These are phyloP conservation scores for Euphorbia peplus DNA, from an alignment of 345 rosid genomes.

Conservation along the genomic window DNA sequence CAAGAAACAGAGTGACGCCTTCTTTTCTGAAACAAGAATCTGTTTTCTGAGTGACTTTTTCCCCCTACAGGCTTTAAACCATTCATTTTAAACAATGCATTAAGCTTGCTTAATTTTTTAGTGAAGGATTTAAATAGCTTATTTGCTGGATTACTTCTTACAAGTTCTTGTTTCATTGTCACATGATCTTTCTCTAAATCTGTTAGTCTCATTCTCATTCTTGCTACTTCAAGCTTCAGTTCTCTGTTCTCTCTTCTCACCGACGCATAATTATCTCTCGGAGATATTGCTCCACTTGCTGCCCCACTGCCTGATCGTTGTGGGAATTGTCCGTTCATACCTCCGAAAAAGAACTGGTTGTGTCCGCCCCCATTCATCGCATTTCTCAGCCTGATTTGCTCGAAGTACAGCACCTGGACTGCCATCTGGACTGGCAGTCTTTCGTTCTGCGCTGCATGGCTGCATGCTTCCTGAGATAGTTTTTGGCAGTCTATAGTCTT, in stretches of 20 bases:
- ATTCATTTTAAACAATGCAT: constrained; percentile 60
- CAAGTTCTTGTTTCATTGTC: constrained; percentile 86
- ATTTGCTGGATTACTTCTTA: constrained; percentile 60
- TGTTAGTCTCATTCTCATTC: constrained; percentile 98
- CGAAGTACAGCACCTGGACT: constrained; percentile 84
- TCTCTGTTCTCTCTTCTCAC: constrained; percentile 97
- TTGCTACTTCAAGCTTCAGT: constrained; percentile 92
- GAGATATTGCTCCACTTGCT: constrained; percentile 96
- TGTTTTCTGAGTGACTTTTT: constrained; percentile 54
- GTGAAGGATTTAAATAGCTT: constrained; percentile 75
- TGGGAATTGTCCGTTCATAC: constrained; percentile 64
- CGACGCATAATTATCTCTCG: constrained; percentile 92
- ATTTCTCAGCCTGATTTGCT: constrained; percentile 87
- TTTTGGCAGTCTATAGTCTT: constrained; percentile 93
- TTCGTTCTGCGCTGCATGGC: constrained; percentile 96
- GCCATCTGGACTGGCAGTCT: constrained; percentile 96
- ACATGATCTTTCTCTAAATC: constrained; percentile 96
- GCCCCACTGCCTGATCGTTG: constrained; percentile 86
- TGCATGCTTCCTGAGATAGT: constrained; percentile 97
- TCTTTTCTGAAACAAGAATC: constrained; percentile 66
- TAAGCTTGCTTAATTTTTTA: constrained; percentile 76
- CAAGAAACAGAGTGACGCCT: constrained; percentile 85
- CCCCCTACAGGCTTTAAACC: constrained; percentile 49
- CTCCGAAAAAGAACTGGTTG: constrained; percentile 68
- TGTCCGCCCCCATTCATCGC: constrained; percentile 92